These are phyloP conservation scores for Trametes sanguinea DNA, from an alignment of 768 basidiomycete species.

Conservation along the genomic window DNA sequence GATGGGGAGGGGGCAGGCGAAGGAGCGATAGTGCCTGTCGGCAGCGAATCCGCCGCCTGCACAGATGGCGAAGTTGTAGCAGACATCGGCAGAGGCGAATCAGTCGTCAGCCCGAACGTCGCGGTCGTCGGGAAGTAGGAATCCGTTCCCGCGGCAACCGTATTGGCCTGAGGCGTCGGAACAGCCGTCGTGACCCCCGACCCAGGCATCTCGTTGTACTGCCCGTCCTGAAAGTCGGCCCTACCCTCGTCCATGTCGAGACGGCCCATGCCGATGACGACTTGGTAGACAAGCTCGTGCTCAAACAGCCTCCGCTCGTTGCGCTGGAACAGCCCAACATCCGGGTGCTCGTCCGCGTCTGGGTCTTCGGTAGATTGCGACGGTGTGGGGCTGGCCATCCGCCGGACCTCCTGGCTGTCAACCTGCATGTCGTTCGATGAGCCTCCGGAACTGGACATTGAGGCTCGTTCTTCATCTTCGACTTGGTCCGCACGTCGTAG, in stretches of 20 bases:
- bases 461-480: slow-evolving; percentile 14
- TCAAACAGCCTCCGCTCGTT: slow-evolving; percentile 68
- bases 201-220: slow-evolving; percentile 1
- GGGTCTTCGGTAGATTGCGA: slow-evolving; percentile 19
- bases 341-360: slow-evolving; percentile 37
- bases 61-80: neutral
- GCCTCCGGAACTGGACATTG: neutral
- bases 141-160: neutral
- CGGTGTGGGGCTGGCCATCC: slow-evolving; percentile 11
- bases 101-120: slow-evolving; percentile 1
- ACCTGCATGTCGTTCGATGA: neutral
- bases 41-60: neutral
- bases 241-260: slow-evolving; percentile 44
- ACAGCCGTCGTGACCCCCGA: slow-evolving; percentile 20
- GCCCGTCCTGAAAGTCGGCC: slow-evolving; percentile 5
- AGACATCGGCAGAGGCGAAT: neutral
- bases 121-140: slow-evolving; percentile 21
- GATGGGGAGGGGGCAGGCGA: slow-evolving; percentile 14
- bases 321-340: slow-evolving; percentile 50
- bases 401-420: neutral
- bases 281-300: slow-evolving; percentile 79
- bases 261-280: slow-evolving; percentile 87
- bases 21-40: neutral
- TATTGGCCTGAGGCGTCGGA: slow-evolving; percentile 19
- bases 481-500: slow-evolving; percentile 61